Base-by-base conservation (phyloP, 176 grass and related monocot species). In the Aegilops sharonensis region DNA sequence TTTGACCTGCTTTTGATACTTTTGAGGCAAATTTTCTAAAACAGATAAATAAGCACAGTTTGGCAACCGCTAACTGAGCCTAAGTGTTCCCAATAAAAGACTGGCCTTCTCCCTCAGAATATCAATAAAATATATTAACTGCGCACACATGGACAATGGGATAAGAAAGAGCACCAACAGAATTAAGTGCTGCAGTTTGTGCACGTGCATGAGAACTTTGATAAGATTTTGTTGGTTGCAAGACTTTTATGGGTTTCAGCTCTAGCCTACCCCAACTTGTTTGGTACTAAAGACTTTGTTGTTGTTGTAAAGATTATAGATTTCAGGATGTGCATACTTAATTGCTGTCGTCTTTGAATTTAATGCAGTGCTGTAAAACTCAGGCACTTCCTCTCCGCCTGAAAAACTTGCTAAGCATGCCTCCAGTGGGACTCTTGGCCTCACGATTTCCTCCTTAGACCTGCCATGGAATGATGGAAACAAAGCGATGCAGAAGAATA, bases 341-440 rank as follows among this genome's bases (percentile, higher is more conserved):
- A 91, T 89, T 82, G 94, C 97, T 17, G 94, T 99, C 20, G 90
- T 99, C 83, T 99, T 96, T 8, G 90, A 86, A 91, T 94, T 96
- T 82, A 99, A 91, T 88, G 97, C 94, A 70, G 92, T 91, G 84
- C 97, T 99, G 74, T 91, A 89, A 88, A 96, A 99, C 36, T 94
- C 97, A 47, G 87, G 87, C 39, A 99, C 81, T 85, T 99, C 97
- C 39, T 99, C 92, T 6, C 90, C 87, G 83, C 88, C 90, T 59
- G 94, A 89, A 90, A 96, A 99, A 87, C 36, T 94, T 59, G 97
- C 83, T 47, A 99, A 85, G 80, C 97, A 99, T 81, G 97, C 97
- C 84, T 96, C 94, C 37, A 99, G 86, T 17, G 94, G 92, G 6
- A 99, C 94, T 90, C 94, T 92, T 83, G 94, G 97, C 74, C 97